Percentiles rank a stretch among this genome's conserved stretches.
These are phyloP conservation scores for Chloropicon primus DNA, from an alignment of 139 green algal genomes.

Conservation along the genomic window DNA sequence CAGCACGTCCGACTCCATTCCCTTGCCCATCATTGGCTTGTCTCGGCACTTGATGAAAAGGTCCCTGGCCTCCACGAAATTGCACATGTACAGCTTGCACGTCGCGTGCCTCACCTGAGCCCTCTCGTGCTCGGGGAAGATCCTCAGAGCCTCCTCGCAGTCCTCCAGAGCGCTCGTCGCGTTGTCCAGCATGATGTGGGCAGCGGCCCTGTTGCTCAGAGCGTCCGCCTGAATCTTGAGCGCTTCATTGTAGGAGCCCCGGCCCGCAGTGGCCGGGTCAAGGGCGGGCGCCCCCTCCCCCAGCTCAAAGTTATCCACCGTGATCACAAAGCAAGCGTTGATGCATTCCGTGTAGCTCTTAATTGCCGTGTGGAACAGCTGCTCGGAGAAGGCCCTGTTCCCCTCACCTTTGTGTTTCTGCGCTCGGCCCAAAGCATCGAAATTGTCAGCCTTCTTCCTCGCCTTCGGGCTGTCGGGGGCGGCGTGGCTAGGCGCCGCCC, in stretches of 20 bases:
- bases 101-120: not conserved
- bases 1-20: not conserved
- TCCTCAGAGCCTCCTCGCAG: not conserved
- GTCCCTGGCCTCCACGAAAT: not conserved
- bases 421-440: not conserved
- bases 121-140: not conserved
- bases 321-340: not conserved
- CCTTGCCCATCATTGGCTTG: not conserved
- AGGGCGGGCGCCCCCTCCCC: too few relatives aligned
- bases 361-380: not conserved
- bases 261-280: too few relatives aligned
- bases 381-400: not conserved
- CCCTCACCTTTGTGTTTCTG: not conserved
- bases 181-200: not conserved
- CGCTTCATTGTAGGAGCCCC: too few relatives aligned
- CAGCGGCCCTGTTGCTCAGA: not conserved
- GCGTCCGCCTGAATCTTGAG: not conserved
- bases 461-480: not conserved
- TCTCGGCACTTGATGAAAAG: not conserved
- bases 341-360: not conserved
- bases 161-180: not conserved
- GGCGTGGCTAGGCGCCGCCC: not conserved
- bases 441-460: not conserved
- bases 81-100: not conserved
- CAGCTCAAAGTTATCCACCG: not conserved